Evolutionary conservation across 306 rosid species (phyloP).

Genomic region (Sindora glabra): DNA sequence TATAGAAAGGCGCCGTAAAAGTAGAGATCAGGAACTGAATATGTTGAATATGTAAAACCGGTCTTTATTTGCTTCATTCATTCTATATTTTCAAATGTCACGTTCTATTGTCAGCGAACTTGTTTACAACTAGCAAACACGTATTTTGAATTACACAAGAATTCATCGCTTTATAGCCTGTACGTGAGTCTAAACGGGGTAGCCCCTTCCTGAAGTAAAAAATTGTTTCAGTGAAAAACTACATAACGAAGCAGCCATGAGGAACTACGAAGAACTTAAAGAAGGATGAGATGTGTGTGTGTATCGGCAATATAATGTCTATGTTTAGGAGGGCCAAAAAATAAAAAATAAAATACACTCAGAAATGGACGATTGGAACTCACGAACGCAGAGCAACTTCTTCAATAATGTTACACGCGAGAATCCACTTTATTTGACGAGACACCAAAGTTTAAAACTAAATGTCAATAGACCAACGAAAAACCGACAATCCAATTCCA

Average conservation of each 20-base stretch:
- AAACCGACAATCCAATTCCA: background rate
- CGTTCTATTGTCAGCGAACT: no score
- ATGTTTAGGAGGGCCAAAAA: background rate
- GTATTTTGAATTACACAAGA: no score
- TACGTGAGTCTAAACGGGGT: no score
- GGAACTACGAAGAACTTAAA: background rate
- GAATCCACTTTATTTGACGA: conserved; percentile 1
- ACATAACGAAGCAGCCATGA: background rate
- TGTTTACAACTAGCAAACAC: no score
- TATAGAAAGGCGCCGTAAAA: background rate
- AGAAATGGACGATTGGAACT: background rate
- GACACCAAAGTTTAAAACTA: background rate
- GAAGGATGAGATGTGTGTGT: background rate
- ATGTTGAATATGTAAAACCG: background rate
- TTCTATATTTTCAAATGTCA: background rate
- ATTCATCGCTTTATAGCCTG: no score
- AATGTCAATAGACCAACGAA: conserved; percentile 1
- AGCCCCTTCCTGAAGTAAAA: no score
- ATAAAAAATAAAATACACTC: no score
- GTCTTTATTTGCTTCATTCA: background rate
- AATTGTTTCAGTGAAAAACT: no score
- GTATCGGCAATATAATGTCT: background rate
- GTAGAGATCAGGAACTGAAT: background rate
- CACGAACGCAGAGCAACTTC: background rate
- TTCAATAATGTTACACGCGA: background rate